Base-by-base conservation (phyloP, 2,329 filamentous ascomycete species). In the Lachnellula occidentalis region DNA sequence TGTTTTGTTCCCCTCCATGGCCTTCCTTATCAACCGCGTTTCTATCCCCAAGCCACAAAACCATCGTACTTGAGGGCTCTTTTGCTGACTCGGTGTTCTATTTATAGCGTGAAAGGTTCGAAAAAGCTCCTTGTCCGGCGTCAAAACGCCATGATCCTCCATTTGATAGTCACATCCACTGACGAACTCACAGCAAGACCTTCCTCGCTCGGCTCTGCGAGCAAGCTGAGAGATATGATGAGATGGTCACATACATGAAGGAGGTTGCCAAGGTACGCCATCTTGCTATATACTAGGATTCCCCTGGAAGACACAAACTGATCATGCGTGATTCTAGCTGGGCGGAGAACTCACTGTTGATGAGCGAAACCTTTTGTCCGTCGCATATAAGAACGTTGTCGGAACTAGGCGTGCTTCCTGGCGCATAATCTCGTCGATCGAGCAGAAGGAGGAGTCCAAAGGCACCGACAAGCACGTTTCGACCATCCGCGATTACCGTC, bases 211-310 rank as follows among this genome's bases (percentile, higher is more conserved):
- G 94, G 81, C 91, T 99, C 74, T 97, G 94, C 83, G 94, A 97
- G 89, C 94, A 99, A 86, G 94, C 94, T 74, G 94, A 97, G 85
- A 92, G 92, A 74, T 99, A 99, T 80, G 92, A 99, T 92, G 94
- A 97, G 80, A 97, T 97, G 92, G 92, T 97, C 69, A 91, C 86
- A 73, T 96, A 92, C 82, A 97, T 97, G 94, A 97, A 97, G 90
- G 91, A 96, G 87, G 92, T 97, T 71, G 92, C 92, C 77, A 95
- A 96, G 80, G 86, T 88, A 84, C 52, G 64, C 58, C 48, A 60
- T 57, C n/a, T 22, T 72, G 67, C 53, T 63, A 45, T 46, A 56
- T 52, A 42, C 49, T 47, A 53, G 51, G 46, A 19, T 46, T n/a
- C 37, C 45, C 31, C 51, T 43, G 24, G 47, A 51, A 54, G 46